Evolutionary conservation across 2,329 filamentous ascomycete species (phyloP).

Genomic region (Lachnellula occidentalis): DNA sequence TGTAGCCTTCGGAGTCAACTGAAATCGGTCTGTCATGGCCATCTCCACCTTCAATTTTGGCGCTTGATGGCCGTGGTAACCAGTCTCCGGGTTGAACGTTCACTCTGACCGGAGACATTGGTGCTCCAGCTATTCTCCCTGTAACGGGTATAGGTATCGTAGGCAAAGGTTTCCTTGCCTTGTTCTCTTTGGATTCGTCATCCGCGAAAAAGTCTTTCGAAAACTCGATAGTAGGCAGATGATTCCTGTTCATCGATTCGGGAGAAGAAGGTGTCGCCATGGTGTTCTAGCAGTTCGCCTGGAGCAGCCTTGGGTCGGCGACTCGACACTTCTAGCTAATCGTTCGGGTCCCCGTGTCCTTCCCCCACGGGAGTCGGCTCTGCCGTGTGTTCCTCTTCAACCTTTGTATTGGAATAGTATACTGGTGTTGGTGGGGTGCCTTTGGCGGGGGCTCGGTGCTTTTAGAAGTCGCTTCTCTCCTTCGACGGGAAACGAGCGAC

Average conservation of each 20-base stretch:
- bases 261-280: conserved; percentile 23
- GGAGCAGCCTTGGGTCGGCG: neutral
- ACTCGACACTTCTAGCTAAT: neutral
- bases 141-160: conserved; percentile 20
- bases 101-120: conserved; percentile 51
- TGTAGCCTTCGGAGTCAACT: conserved; percentile 12
- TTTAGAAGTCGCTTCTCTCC: neutral
- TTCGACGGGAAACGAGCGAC: neutral
- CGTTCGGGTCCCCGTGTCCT: neutral
- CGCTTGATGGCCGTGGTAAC: conserved; percentile 46
- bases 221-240: conserved; percentile 6
- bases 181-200: conserved; percentile 23
- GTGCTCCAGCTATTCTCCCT: conserved; percentile 42
- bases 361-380: neutral
- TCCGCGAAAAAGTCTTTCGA: conserved; percentile 9
- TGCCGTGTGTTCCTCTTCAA: neutral
- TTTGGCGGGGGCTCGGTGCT: neutral
- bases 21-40: conserved; percentile 13
- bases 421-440: neutral
- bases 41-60: conserved; percentile 40
- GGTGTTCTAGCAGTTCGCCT: conserved; percentile 1
- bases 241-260: conserved; percentile 13
- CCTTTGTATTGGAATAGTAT: neutral
- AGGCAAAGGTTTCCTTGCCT: conserved; percentile 18
- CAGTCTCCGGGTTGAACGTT: conserved; percentile 50